Conservation (phyloP, 257 asterid species). For the Salvia hispanica region DNA sequence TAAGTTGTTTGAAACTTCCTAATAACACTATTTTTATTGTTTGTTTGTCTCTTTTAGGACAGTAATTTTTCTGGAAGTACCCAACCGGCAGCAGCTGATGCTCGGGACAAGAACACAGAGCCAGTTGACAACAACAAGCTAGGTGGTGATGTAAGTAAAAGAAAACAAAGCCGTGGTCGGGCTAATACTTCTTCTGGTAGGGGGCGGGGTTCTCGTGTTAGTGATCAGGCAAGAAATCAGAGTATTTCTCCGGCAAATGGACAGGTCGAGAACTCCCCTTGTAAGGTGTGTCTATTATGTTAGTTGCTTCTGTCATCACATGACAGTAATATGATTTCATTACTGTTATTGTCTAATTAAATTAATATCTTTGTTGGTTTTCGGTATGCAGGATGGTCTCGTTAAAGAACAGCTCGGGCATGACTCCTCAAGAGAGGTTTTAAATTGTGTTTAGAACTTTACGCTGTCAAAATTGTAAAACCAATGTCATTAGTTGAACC, state of each 20-base stretch:
- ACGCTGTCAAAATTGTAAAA: constrained; percentile 14
- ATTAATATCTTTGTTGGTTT: too few relatives aligned
- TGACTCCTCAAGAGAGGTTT: constrained; percentile 64
- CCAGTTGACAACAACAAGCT: constrained; percentile 49
- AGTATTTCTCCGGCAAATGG: constrained; percentile 58
- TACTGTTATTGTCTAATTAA: neutral
- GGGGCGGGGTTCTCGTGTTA: constrained; percentile 74
- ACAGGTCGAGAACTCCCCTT: constrained; percentile 55
- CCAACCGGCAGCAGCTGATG: constrained; percentile 52
- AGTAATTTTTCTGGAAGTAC: constrained; percentile 40
- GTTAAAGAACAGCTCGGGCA: constrained; percentile 55
- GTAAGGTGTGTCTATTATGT: constrained; percentile 50
- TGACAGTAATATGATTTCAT: constrained; percentile 6
- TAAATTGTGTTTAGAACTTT: constrained; percentile 24
- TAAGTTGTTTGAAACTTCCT: constrained; percentile 27
- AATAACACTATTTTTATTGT: constrained; percentile 22
- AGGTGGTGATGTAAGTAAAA: constrained; percentile 60
- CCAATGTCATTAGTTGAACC: constrained; percentile 16
- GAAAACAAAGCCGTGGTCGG: constrained; percentile 76
- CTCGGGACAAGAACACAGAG: constrained; percentile 53
- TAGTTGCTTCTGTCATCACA: constrained; percentile 28
- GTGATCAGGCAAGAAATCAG: constrained; percentile 60
- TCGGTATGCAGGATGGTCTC: constrained; percentile 51
- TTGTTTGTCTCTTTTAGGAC: constrained; percentile 36
- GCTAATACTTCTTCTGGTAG: constrained; percentile 68